These are phyloP conservation scores for Nephelium lappaceum DNA, from an alignment of 345 rosid species.

Conservation along the genomic window DNA sequence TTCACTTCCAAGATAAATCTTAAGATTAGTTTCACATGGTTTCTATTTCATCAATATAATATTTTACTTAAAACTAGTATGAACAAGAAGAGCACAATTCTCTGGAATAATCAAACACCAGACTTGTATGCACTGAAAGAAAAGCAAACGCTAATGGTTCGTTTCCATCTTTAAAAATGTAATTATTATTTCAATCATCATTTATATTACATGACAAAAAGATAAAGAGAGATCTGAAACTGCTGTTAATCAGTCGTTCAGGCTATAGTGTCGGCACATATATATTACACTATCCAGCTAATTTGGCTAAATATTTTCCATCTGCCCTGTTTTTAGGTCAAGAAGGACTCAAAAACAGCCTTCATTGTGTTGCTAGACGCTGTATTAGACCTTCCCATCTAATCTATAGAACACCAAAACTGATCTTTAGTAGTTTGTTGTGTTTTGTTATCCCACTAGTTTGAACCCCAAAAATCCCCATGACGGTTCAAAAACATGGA, in stretches of 20 bases:
- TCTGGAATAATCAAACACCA: neutral
- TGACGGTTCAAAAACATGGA: slow-evolving; percentile 7
- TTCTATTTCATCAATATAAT: too few relatives aligned
- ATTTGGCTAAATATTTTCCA: slow-evolving; percentile 9
- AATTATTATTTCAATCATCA: slow-evolving; percentile 15
- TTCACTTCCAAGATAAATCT: too few relatives aligned
- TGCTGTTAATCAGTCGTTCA: slow-evolving; percentile 11
- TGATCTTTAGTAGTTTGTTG: slow-evolving; percentile 3
- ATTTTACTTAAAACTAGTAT: too few relatives aligned
- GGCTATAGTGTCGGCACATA: slow-evolving; percentile 15
- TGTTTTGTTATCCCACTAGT: slow-evolving; percentile 15
- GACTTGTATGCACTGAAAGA: neutral
- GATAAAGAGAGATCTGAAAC: slow-evolving; percentile 20
- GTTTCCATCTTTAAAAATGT: slow-evolving; percentile 14
- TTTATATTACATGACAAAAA: slow-evolving; percentile 29
- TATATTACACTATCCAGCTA: slow-evolving; percentile 24
- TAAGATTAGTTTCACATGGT: too few relatives aligned
- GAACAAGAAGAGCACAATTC: neutral
- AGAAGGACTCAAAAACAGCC: slow-evolving; percentile 56
- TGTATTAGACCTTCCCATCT: slow-evolving; percentile 12
- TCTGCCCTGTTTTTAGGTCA: slow-evolving; percentile 30
- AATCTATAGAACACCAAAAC: slow-evolving; percentile 22
- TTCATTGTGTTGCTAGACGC: slow-evolving; percentile 30
- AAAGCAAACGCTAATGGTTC: neutral
- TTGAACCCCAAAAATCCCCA: slow-evolving; percentile 13